A percentile compares a stretch with the other conserved stretches of the same genome.
phyloP scores from a whole-genome alignment of 73 alveolate genomes.

The Paramecium biaurelia region DNA sequence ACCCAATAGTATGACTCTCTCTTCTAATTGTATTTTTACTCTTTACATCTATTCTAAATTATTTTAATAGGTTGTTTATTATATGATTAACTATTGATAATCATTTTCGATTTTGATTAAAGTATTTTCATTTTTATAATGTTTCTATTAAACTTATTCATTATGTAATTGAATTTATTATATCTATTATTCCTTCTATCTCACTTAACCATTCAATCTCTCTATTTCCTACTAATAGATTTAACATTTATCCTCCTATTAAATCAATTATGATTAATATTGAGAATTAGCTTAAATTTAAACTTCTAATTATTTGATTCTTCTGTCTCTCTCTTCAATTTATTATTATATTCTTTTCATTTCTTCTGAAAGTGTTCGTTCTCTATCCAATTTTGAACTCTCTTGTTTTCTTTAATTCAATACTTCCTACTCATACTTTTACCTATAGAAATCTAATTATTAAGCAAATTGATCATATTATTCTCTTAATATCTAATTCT shows the following conservation, averaged over 20 bases:
- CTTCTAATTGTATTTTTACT: background rate
- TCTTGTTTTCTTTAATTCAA: background rate
- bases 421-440: slow-evolving; percentile 1
- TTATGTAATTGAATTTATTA: background rate
- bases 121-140: slow-evolving; percentile 16
- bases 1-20: slow-evolving; percentile 7
- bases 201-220: background rate
- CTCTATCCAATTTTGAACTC: slow-evolving; percentile 5
- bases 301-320: background rate
- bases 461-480: slow-evolving; percentile 17
- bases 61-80: background rate
- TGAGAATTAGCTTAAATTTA: background rate
- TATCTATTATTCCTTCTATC: slow-evolving; percentile 15
- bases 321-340: background rate
- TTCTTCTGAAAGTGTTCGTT: background rate
- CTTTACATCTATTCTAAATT: background rate
- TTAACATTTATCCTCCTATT: background rate
- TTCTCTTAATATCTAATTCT: background rate
- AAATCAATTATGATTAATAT: background rate
- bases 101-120: background rate
- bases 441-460: background rate
- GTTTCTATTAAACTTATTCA: background rate
- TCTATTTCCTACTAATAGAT: background rate
- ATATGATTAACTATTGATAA: background rate
- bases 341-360: background rate